These are phyloP conservation scores for Raddia distichophylla DNA, from an alignment of 176 grass and related monocot genomes.

Conservation along the genomic window DNA sequence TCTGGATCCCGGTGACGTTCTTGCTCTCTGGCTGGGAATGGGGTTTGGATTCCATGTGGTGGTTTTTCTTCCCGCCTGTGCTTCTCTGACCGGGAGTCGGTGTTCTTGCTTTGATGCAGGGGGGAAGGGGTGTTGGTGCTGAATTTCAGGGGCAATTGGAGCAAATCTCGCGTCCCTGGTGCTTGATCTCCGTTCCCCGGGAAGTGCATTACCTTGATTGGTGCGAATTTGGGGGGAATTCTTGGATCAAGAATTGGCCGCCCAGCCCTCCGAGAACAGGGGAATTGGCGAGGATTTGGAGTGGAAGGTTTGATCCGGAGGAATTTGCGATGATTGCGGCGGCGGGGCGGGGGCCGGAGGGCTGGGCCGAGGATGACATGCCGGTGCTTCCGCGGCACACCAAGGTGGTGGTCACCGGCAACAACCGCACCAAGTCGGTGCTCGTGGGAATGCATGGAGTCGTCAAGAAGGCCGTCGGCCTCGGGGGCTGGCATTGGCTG, in stretches of 20 bases:
- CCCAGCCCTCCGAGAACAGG: not conserved
- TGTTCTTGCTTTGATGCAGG: not conserved
- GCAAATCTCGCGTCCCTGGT: conserved; percentile 23
- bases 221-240: conserved; percentile 15
- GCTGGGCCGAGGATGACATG: conserved; percentile 67
- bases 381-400: conserved; percentile 77
- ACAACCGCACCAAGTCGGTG: conserved; percentile 83
- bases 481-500: conserved; percentile 90
- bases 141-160: conserved; percentile 9
- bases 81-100: conserved; percentile 32
- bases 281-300: conserved; percentile 33
- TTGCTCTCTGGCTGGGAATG: not conserved
- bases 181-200: conserved; percentile 33
- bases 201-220: conserved; percentile 23
- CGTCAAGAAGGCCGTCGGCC: conserved; percentile 80
- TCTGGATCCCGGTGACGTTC: not conserved
- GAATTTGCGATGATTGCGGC: conserved; percentile 45
- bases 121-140: too few relatives aligned
- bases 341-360: conserved; percentile 26
- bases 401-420: conserved; percentile 82
- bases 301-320: conserved; percentile 11
- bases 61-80: not conserved
- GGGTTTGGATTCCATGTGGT: not conserved
- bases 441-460: conserved; percentile 74
- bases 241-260: conserved; percentile 10